Percentiles rank a stretch among this genome's conserved stretches.
Conservation (phyloP, 2,329 filamentous ascomycete genomes). For the Clonostachys sp. region DNA sequence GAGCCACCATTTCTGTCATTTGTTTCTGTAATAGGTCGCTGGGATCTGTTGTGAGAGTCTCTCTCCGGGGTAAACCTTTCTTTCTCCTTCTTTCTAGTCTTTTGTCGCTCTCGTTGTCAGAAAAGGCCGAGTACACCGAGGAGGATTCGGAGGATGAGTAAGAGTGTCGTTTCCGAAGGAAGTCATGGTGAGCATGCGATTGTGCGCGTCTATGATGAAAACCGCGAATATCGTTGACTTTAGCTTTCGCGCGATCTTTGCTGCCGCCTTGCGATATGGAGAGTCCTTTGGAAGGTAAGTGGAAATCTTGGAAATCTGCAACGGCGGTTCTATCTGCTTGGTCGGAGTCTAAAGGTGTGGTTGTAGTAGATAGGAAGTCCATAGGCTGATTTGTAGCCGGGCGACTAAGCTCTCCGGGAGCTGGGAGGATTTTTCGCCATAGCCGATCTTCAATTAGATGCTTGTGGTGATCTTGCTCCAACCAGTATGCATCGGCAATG, state of each 20-base stretch:
- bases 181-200: conserved; percentile 47
- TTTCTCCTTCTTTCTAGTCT: conserved; percentile 25
- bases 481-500: conserved; percentile 86
- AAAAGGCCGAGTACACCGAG: conserved; percentile 47
- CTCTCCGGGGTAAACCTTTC: conserved; percentile 23
- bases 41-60: conserved; percentile 40
- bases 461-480: conserved; percentile 79
- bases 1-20: conserved; percentile 56
- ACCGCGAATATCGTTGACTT: conserved; percentile 50
- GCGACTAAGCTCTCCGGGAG: conserved; percentile 16
- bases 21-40: conserved; percentile 56
- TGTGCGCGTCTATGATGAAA: conserved; percentile 48
- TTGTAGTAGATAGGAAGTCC: conserved; percentile 5
- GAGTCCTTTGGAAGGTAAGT: conserved; percentile 10
- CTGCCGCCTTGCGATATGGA: conserved; percentile 44
- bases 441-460: conserved; percentile 74
- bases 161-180: conserved; percentile 26
- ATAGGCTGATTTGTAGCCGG: conserved; percentile 22
- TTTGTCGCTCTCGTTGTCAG: conserved; percentile 48
- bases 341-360: background rate
- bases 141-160: conserved; percentile 22
- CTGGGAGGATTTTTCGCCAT: conserved; percentile 67
- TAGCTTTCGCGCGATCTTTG: conserved; percentile 56
- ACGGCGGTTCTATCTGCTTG: background rate
- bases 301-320: background rate